Base-by-base conservation (phyloP, 129 eudicot genomes). In the Flaveria brownii region DNA sequence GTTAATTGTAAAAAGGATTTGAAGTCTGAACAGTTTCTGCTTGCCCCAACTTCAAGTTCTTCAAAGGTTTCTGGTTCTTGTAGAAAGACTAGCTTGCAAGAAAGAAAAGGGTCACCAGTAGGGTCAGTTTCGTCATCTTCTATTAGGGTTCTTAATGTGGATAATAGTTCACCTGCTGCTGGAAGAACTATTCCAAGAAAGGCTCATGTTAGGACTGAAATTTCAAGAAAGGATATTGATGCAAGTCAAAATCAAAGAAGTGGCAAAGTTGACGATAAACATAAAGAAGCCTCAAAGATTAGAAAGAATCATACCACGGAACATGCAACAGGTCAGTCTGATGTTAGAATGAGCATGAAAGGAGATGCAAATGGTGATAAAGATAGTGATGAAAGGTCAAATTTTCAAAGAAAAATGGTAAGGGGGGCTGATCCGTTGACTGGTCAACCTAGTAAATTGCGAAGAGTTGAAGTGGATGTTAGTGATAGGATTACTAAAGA, bases 111-210 rank as follows among this genome's bases (percentile, higher is more conserved):
- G 68, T 91, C 99, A 71, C 93, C 99, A 0, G 86, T 81, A 57
- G 96, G 82, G 82, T 91, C 99, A 6, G 93, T 94, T 83, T 91
- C 92, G 3, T 91, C 94, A 30, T 87, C 96, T 81, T 96, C 96
- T 46, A 66, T 72, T 51, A 85, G 85, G 76, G 22, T 72, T 14
- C 73, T 80, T 47, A 80, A 77, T 64, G n/a, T 63, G 9, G 68
- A 59, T 36, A 71, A 79, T 62, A 64, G 68, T 66, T 79, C 86
- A 68, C 77, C 78, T 71, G 75, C 83, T 42, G 50, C 63, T 63
- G 84, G 72, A 71, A 74, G 47, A 77, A 78, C 61, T 6, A 51
- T 72, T 72, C 74, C 70, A 28, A 85, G 82, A 62, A 78, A 77
- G 57, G 78, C 57, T 66, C 78, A 61, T 78, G 79, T 68, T 42